Evolutionary conservation across 345 rosid genomes (phyloP).

Genomic region (Arabidopsis thaliana): TAIR10.1 NC_003076.8:4518501-4519000

Average conservation of each 20-base stretch:
- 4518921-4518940: constrained; percentile 14
- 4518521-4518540: constrained; percentile 63
- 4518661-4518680: constrained; percentile 55
- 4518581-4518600: constrained; percentile 41
- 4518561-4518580: constrained; percentile 44
- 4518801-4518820: neutral
- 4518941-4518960: constrained; percentile 23
- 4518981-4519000: constrained; percentile 48
- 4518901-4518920: constrained; percentile 24
- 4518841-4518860: constrained; percentile 48
- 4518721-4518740: constrained; percentile 37
- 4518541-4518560: constrained; percentile 80
- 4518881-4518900: constrained; percentile 64
- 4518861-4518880: constrained; percentile 73
- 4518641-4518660: constrained; percentile 54
- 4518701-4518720: constrained; percentile 43
- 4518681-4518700: constrained; percentile 63
- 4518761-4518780: constrained; percentile 46
- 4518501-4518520: constrained; percentile 20
- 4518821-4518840: constrained; percentile 11
- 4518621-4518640: constrained; percentile 73
- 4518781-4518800: constrained; percentile 36
- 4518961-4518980: constrained; percentile 50
- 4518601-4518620: constrained; percentile 59
- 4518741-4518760: constrained; percentile 78